These are phyloP conservation scores for Volutella citrinella DNA, from an alignment of 2,329 filamentous ascomycete genomes.

Conservation along the genomic window DNA sequence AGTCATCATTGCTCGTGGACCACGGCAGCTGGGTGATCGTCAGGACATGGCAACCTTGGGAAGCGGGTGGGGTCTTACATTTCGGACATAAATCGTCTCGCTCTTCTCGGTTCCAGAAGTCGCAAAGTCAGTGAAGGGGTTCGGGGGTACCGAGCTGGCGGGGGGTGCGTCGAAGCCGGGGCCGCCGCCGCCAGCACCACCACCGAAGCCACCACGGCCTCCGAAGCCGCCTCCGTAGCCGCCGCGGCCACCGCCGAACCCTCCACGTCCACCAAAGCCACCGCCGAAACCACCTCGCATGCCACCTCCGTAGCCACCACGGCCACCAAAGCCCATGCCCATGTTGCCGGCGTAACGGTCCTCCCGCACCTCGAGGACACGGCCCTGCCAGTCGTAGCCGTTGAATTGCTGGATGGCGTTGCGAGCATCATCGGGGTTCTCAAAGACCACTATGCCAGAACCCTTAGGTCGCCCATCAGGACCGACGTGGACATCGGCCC, in stretches of 20 bases:
- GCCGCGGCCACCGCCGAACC: slow-evolving; percentile 42
- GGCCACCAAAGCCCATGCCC: slow-evolving; percentile 51
- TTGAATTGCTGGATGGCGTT: slow-evolving; percentile 98
- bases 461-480: slow-evolving; percentile 93
- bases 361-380: slow-evolving; percentile 89
- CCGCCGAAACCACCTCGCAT: slow-evolving; percentile 59
- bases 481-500: slow-evolving; percentile 90
- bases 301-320: slow-evolving; percentile 58
- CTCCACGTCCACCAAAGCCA: slow-evolving; percentile 50
- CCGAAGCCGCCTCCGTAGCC: slow-evolving; percentile 46
- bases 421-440: slow-evolving; percentile 89
- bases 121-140: slow-evolving; percentile 91
- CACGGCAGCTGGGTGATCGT: slow-evolving; percentile 96
- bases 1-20: slow-evolving; percentile 98
- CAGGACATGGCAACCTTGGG: too few relatives aligned
- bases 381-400: slow-evolving; percentile 97
- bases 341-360: slow-evolving; percentile 82
- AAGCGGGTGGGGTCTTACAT: too few relatives aligned
- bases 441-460: slow-evolving; percentile 95
- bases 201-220: slow-evolving; percentile 46
- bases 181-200: slow-evolving; percentile 46
- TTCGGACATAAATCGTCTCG: slow-evolving; percentile 90
- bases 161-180: slow-evolving; percentile 48
- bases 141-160: slow-evolving; percentile 58
- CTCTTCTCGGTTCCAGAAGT: slow-evolving; percentile 81